Evolutionary conservation across 352 stramenopile species (phyloP), one percentile per base, ranked within the genome.

Genomic region (Globisporangium mamillatum): DNA sequence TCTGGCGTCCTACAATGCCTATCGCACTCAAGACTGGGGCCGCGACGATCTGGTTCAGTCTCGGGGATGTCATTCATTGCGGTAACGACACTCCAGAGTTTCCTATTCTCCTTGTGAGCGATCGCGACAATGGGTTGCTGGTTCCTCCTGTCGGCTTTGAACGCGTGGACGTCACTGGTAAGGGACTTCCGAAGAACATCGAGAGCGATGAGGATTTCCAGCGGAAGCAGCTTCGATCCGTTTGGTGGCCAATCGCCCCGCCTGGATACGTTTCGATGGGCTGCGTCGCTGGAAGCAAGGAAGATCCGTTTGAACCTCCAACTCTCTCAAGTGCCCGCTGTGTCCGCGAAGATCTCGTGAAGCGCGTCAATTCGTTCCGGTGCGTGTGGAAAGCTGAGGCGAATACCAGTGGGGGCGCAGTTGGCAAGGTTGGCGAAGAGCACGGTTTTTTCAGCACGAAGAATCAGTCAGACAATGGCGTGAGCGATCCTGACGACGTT

Each of bases 191-290:
- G 16, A 80, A 75, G 59, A 96, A 94, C 65, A 91, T 84, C 0
- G 83, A 91, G 29, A 85, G 75, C 24, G 80, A 94, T 50, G 65
- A 72, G 0, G 86, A 94, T 32, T 91, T 95, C 38, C 81, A 93
- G 32, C 82, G 80, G n/a, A 96, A 96, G 68, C 87, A 96, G 38
- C 62, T 92, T 18, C 86, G 89, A 0, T 94, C 84, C 0, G 63
- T 96, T 36, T 96, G 89, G 89, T 94, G 86, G 84, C 89, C 89
- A 7, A 77, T 95, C 36, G 83, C 89, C 2, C 89, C 89, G 1
- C 73, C 84, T 20, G 89, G 88, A 0, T 96, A 94, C 41, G 79
- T 94, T 2, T 75, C 86, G 0, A 53, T 96, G 36, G 88, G 89
- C 0, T 95, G 88, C 44, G 55, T 96, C 7, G 86, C 86, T 64